phyloP scores from a whole-genome alignment of 1,284 basidiomycete species.

The Paramarasmius palmivorus region DNA sequence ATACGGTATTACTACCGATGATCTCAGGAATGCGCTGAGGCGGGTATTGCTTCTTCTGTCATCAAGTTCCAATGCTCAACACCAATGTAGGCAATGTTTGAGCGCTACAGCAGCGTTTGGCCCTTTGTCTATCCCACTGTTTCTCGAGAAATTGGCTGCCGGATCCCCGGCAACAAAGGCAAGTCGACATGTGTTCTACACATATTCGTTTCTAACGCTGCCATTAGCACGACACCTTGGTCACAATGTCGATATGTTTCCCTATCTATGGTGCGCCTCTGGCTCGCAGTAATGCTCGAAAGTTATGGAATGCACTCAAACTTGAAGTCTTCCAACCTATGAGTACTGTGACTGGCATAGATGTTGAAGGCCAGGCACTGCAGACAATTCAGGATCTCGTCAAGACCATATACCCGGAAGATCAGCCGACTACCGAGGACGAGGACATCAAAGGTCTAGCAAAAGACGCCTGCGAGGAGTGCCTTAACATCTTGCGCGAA shows the following conservation, averaged over 20 bases:
- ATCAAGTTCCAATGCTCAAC: not conserved
- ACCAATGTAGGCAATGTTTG: slow-evolving; percentile 57
- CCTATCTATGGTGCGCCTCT: slow-evolving; percentile 78
- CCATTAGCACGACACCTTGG: slow-evolving; percentile 60
- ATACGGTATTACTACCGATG: slow-evolving; percentile 89
- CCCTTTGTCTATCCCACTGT: slow-evolving; percentile 81
- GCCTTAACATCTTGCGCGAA: slow-evolving; percentile 76
- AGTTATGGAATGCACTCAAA: slow-evolving; percentile 87
- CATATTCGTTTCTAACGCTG: not conserved
- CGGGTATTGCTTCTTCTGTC: slow-evolving; percentile 25
- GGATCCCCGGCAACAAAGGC: slow-evolving; percentile 85
- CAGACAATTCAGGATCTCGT: slow-evolving; percentile 72
- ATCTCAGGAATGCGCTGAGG: slow-evolving; percentile 80
- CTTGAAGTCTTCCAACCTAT: slow-evolving; percentile 93
- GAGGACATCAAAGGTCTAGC: slow-evolving; percentile 61
- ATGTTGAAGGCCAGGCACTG: slow-evolving; percentile 75
- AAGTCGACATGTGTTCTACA: slow-evolving; percentile 38
- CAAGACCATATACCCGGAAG: slow-evolving; percentile 63
- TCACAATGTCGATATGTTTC: slow-evolving; percentile 74
- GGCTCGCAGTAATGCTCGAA: slow-evolving; percentile 63
- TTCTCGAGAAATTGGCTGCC: slow-evolving; percentile 90
- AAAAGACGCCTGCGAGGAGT: slow-evolving; percentile 77
- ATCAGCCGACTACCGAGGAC: slow-evolving; percentile 29
- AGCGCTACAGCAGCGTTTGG: slow-evolving; percentile 84
- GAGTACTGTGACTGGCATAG: slow-evolving; percentile 40